Base-by-base conservation (phyloP, 2,329 filamentous ascomycete species). In the Remersonia thermophila region DNA sequence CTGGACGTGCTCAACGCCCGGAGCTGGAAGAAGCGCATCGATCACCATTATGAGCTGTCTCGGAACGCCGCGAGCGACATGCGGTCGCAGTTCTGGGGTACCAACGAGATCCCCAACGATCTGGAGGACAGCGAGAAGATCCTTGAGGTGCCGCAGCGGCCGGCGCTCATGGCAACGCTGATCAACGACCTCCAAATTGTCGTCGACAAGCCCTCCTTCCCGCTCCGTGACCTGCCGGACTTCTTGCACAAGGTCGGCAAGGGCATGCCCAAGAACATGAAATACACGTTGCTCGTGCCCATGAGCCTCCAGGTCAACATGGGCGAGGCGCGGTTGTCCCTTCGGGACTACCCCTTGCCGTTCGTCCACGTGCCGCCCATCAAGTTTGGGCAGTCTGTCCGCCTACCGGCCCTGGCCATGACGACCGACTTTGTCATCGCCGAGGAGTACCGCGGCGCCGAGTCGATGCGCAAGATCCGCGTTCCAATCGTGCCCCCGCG, bases 221-320 rank as follows among this genome's bases (percentile, higher is more conserved):
- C 86, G 0, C 64, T 93, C 40, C 67, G 74, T 3, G 78, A 94
- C 10, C 75, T 89, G 37, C 83, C 89, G 0, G 73, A 81, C 12
- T 98, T 93, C 54, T 64, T 98, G 17, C 73, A 95, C 53, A 74
- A 76, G 32, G 79, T 96, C 39, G 91, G 91, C n/a, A 98, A 98
- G 61, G 91, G 91, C 1, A 93, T 98, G 76, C 91, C 91, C 1
- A 69, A 76, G 43, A 80, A 93, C 51, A 98, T 86, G 73, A 67
- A 89, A 51, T 98, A 96, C 55, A 78, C 85, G 8, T 66, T 98
- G 14, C 69, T 98, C 13, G 66, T 98, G 9, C 93, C 91, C 0
- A 85, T 95, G 78, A 83, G 82, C 55, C 69, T 98, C 2, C 78
- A 85, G 45, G 71, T 98, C 43, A 83, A 83, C 41, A 87, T 95